These are phyloP conservation scores for Aureobasidium musti DNA, from an alignment of 2,329 filamentous ascomycete genomes.

Conservation along the genomic window DNA sequence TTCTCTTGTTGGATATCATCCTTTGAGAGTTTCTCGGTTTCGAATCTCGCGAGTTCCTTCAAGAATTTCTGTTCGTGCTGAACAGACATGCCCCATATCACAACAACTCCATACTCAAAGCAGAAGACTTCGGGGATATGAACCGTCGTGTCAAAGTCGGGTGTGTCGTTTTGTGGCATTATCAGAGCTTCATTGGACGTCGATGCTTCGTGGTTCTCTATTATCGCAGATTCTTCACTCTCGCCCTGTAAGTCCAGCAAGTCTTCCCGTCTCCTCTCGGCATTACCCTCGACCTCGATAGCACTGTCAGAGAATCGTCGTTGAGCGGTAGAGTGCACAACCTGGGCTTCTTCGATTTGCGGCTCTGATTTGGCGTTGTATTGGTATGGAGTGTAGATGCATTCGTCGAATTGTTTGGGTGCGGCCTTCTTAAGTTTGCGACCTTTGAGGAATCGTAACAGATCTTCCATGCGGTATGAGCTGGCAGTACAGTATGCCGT, in stretches of 20 bases:
- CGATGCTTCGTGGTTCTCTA: conserved; percentile 30
- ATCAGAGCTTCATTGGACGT: conserved; percentile 37
- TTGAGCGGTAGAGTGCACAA: conserved; percentile 48
- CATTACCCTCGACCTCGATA: conserved; percentile 63
- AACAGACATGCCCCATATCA: conserved; percentile 98
- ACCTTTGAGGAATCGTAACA: conserved; percentile 90
- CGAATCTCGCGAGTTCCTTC: conserved; percentile 92
- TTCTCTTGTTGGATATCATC: conserved; percentile 94
- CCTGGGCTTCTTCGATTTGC: conserved; percentile 34
- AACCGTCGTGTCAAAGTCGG: conserved; percentile 82
- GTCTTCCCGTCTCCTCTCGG: conserved; percentile 41
- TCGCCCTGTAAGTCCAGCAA: conserved; percentile 40
- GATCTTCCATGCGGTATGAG: conserved; percentile 82
- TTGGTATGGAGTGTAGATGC: conserved; percentile 91
- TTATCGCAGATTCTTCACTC: conserved; percentile 21
- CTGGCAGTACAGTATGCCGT: conserved; percentile 97
- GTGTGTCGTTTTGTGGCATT: conserved; percentile 43
- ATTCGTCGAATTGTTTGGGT: conserved; percentile 95
- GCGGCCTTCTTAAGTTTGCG: conserved; percentile 75
- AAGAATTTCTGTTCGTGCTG: conserved; percentile 86
- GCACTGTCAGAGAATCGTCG: conserved; percentile 73
- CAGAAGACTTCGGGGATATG: conserved; percentile 94
- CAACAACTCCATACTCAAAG: conserved; percentile 95
- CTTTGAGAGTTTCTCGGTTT: conserved; percentile 80
- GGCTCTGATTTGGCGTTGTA: conserved; percentile 56